phyloP scores from a whole-genome alignment of 2,329 filamentous ascomycete genomes.

The Fusarium armeniacum region DNA sequence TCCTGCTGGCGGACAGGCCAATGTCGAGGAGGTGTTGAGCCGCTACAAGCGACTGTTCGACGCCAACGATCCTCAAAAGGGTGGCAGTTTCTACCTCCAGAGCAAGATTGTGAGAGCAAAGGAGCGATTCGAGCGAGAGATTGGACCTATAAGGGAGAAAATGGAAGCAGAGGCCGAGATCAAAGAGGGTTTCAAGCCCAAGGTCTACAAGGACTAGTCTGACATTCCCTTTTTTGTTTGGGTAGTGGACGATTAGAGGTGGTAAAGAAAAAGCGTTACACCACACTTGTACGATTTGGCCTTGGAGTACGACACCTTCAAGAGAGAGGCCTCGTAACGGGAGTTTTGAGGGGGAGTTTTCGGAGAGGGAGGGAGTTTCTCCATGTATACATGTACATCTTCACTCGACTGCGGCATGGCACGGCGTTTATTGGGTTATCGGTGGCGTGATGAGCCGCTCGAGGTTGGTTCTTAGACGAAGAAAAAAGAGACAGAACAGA shows the following conservation, averaged over 20 bases:
- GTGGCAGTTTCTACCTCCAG: conserved; percentile 97
- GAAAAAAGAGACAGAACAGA: conserved; percentile 47
- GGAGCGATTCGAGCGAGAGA: conserved; percentile 91
- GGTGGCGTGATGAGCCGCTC: conserved; percentile 50
- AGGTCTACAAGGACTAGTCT: conserved; percentile 87
- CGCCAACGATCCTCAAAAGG: conserved; percentile 92
- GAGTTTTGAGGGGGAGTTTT: conserved; percentile 37
- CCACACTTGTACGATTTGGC: conserved; percentile 44
- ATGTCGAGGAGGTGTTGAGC: conserved; percentile 83
- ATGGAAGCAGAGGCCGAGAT: conserved; percentile 81
- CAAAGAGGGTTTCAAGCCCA: conserved; percentile 91
- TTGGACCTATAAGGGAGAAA: conserved; percentile 78
- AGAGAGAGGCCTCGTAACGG: conserved; percentile 14
- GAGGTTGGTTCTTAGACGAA: conserved; percentile 52
- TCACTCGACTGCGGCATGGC: conserved; percentile 69
- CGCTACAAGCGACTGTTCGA: conserved; percentile 97
- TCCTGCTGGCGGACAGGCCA: conserved; percentile 78
- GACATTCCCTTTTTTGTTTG: neutral
- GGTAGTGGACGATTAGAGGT: neutral
- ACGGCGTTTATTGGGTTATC: conserved; percentile 61
- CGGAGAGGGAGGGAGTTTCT: conserved; percentile 37
- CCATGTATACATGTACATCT: conserved; percentile 63
- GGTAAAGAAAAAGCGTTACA: conserved; percentile 8
- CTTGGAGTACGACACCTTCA: neutral
- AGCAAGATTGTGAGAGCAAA: conserved; percentile 94